Evolutionary conservation across 139 green algal species (phyloP).

Genomic region (Volvox reticuliferus): DNA sequence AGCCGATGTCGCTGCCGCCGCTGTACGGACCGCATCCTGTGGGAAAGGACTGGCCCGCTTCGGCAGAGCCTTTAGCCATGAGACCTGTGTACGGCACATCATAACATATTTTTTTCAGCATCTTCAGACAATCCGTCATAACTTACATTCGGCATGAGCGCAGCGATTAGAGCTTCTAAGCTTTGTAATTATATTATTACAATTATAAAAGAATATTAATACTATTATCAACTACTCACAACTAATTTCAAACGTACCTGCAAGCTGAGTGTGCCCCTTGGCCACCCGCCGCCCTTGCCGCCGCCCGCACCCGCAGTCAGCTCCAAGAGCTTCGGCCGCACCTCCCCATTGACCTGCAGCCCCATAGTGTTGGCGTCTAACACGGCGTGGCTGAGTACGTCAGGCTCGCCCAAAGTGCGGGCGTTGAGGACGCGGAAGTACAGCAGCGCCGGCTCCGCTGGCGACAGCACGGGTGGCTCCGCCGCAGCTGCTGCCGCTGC

Average conservation of each 20-base stretch:
- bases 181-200: no score
- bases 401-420: constrained; percentile 24
- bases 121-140: no score
- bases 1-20: not conserved
- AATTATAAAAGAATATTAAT: no score
- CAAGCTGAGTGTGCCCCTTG: constrained; percentile 24
- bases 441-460: not conserved
- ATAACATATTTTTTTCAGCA: no score
- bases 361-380: not conserved
- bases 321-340: not conserved
- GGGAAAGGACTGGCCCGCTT: constrained; percentile 36
- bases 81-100: no score
- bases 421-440: constrained; percentile 34
- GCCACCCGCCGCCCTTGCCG: not conserved
- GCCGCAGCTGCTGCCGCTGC: not conserved
- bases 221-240: no score
- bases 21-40: not conserved
- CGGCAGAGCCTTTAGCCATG: constrained; percentile 28
- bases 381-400: not conserved
- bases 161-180: no score
- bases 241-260: not conserved
- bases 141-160: no score
- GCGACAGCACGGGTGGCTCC: not conserved
- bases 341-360: not conserved
- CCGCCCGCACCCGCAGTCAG: not conserved